phyloP scores from a whole-genome alignment of 768 basidiomycete genomes.

The Pleurotus eryngii region DNA sequence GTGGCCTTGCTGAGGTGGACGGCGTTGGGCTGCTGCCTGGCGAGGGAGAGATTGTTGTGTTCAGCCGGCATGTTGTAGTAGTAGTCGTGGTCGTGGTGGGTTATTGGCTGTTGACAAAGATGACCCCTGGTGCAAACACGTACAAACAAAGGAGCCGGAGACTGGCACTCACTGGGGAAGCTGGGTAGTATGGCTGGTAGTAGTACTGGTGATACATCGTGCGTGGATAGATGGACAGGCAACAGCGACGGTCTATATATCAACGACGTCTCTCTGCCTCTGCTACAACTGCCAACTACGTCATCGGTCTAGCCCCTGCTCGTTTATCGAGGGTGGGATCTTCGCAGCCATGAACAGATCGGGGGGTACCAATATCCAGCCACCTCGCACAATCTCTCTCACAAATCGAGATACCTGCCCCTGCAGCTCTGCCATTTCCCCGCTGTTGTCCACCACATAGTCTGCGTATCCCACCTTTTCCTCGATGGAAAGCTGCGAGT shows the following conservation, averaged over 20 bases:
- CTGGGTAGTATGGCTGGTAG: not conserved
- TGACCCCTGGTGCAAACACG: not conserved
- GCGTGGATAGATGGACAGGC: too few species aligned
- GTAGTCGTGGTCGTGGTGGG: not conserved
- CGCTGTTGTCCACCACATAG: slow-evolving; percentile 86
- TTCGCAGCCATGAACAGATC: not conserved
- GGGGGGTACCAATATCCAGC: slow-evolving; percentile 33
- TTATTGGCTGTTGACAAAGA: not conserved
- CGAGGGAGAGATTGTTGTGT: slow-evolving; percentile 16
- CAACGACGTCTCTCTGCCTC: too few species aligned
- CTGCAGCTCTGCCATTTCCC: slow-evolving; percentile 64
- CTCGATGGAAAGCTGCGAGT: slow-evolving; percentile 76
- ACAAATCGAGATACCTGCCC: slow-evolving; percentile 48
- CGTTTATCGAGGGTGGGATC: not conserved
- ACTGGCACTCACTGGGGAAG: not conserved
- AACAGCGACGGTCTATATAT: too few species aligned
- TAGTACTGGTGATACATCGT: not conserved
- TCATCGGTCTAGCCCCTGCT: not conserved
- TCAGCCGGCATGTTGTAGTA: not conserved
- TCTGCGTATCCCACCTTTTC: slow-evolving; percentile 86
- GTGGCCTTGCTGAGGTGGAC: slow-evolving; percentile 30
- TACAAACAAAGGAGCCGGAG: not conserved
- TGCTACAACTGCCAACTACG: not conserved
- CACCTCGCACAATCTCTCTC: slow-evolving; percentile 33
- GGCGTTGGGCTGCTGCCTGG: slow-evolving; percentile 22